Evolutionary conservation across 768 basidiomycete genomes (phyloP).

Genomic region (Pisolithus tinctorius): DNA sequence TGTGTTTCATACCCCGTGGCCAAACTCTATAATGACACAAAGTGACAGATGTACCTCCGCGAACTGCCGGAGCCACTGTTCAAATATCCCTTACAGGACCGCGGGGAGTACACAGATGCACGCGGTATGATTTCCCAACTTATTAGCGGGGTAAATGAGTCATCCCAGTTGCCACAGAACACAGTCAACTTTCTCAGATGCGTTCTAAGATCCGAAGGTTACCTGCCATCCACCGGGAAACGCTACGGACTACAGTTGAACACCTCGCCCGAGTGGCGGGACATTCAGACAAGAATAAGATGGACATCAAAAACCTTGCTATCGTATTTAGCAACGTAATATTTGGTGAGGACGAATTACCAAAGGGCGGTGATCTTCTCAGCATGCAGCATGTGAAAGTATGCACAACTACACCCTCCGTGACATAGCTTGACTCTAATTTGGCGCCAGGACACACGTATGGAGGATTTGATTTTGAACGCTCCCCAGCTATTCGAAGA

Average conservation of each 20-base stretch:
- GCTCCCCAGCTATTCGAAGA: conserved; percentile 59
- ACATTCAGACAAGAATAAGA: conserved; percentile 73
- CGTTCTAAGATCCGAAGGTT: conserved; percentile 83
- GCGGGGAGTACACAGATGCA: conserved; percentile 74
- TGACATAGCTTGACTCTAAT: conserved; percentile 26
- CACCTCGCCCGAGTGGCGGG: conserved; percentile 72
- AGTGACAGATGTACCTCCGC: conserved; percentile 65
- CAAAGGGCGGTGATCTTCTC: conserved; percentile 69
- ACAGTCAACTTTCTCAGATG: conserved; percentile 66
- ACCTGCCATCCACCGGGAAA: conserved; percentile 79
- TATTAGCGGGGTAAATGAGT: background rate
- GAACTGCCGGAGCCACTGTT: conserved; percentile 90
- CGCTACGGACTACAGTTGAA: conserved; percentile 73
- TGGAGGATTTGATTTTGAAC: conserved; percentile 82
- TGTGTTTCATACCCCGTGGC: background rate
- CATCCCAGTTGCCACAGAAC: conserved; percentile 46
- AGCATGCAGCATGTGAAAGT: conserved; percentile 76
- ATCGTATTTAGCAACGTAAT: conserved; percentile 87
- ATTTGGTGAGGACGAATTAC: conserved; percentile 88
- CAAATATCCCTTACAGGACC: conserved; percentile 70
- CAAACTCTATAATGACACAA: background rate
- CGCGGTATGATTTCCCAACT: conserved; percentile 41
- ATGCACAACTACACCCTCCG: background rate
- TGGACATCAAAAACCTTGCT: conserved; percentile 89
- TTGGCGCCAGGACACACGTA: conserved; percentile 49